A percentile compares a stretch with the other conserved stretches of the same genome.
These are phyloP conservation scores for Crithidia bombi DNA, from an alignment of 208 protist species.

Conservation along the genomic window DNA sequence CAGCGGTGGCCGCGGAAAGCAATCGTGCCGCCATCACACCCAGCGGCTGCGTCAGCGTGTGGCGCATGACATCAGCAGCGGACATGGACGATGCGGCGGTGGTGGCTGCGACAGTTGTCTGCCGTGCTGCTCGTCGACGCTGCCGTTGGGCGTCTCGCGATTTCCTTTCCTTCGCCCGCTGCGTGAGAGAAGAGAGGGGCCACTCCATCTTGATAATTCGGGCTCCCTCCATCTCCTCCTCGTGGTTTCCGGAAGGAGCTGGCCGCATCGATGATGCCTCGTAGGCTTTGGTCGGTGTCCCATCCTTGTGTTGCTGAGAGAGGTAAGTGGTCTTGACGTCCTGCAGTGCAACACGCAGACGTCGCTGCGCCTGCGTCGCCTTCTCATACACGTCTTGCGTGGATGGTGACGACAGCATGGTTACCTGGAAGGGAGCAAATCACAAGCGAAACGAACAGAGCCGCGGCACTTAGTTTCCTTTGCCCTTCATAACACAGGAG, in stretches of 20 bases:
- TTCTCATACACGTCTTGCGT: not conserved
- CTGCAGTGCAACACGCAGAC: constrained; percentile 18
- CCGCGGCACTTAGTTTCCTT: not conserved
- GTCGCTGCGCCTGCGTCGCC: constrained; percentile 5
- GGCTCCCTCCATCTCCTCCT: not conserved
- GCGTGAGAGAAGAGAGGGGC: constrained; percentile 17
- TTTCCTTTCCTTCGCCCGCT: constrained; percentile 20
- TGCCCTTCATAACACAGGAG: no score
- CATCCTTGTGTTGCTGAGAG: not conserved
- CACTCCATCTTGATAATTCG: constrained; percentile 5
- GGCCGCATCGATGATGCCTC: not conserved
- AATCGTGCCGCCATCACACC: constrained; percentile 30
- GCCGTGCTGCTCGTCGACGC: constrained; percentile 23
- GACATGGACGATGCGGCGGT: constrained; percentile 9
- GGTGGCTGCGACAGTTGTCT: not conserved
- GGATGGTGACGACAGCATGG: constrained; percentile 6
- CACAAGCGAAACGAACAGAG: not conserved
- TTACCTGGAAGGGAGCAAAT: not conserved
- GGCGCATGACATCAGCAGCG: constrained; percentile 29
- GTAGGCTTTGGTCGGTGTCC: not conserved
- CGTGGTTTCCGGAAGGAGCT: not conserved
- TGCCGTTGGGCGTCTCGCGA: constrained; percentile 16
- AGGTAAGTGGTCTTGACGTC: not conserved
- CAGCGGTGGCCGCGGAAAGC: constrained; percentile 24
- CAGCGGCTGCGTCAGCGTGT: constrained; percentile 23